phyloP scores from a whole-genome alignment of 257 asterid species.

The Primulina tabacum region DNA sequence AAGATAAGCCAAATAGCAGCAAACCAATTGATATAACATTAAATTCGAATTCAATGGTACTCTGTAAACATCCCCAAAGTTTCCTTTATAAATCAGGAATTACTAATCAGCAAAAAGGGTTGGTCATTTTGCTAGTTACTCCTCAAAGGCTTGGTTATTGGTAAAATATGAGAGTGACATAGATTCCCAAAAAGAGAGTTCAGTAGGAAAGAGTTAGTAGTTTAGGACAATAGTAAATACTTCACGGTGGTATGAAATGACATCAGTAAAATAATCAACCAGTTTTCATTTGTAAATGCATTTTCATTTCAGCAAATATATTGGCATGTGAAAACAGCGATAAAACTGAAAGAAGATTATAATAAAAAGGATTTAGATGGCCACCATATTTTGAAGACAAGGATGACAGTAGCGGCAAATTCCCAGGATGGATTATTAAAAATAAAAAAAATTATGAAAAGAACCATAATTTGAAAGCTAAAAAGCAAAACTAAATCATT shows the following conservation, averaged over 20 bases:
- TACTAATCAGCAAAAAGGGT: neutral
- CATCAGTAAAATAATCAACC: neutral
- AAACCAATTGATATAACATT: neutral
- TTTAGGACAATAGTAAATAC: neutral
- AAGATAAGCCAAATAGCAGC: slow-evolving; percentile 4
- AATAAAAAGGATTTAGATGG: neutral
- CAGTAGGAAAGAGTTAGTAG: neutral
- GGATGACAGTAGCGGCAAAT: neutral
- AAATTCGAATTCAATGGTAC: neutral
- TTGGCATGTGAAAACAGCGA: neutral
- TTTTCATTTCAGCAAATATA: neutral
- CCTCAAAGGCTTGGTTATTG: neutral
- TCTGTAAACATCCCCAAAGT: neutral
- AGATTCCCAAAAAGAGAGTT: too few species aligned
- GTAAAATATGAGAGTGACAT: neutral
- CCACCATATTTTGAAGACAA: neutral
- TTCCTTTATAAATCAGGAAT: neutral
- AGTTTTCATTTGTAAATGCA: neutral
- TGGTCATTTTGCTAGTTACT: neutral
- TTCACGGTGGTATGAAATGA: neutral
- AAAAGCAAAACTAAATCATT: neutral
- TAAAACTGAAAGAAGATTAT: neutral
- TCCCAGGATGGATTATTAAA: too few species aligned
- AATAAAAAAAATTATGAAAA: too few species aligned
- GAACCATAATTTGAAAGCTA: neutral